A percentile compares a stretch with the other conserved stretches of the same genome.
phyloP scores from a whole-genome alignment of 176 grass and related monocot genomes.

The Secale cereale region DNA sequence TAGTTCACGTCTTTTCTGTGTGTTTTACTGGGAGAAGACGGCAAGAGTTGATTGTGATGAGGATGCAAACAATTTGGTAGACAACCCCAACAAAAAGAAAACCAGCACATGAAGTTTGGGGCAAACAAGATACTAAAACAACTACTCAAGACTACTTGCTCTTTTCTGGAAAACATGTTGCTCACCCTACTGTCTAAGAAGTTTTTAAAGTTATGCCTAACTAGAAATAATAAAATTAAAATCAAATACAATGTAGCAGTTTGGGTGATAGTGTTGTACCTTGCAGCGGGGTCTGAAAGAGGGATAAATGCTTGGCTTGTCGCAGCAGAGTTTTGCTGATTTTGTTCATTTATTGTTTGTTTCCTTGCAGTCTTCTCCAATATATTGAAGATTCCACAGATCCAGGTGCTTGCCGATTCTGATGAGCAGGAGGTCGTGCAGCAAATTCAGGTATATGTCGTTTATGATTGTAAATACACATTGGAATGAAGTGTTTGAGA shows the following conservation, averaged over 20 bases:
- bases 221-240: neutral
- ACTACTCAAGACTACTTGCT: neutral
- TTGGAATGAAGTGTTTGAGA: constrained; percentile 17
- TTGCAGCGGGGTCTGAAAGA: neutral
- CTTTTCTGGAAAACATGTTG: neutral
- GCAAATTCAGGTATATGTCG: constrained; percentile 78
- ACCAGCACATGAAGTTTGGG: neutral
- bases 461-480: neutral
- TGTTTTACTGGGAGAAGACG: neutral
- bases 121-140: neutral
- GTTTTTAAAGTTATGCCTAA: neutral
- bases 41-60: neutral
- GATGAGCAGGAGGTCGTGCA: constrained; percentile 97
- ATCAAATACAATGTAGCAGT: neutral
- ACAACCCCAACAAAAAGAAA: neutral
- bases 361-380: constrained; percentile 80
- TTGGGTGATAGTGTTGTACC: neutral
- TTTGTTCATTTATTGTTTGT: constrained; percentile 23
- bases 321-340: neutral
- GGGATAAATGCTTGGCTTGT: neutral
- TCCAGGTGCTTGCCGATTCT: constrained; percentile 95
- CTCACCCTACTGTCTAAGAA: neutral
- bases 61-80: constrained; percentile 3
- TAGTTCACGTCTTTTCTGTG: neutral
- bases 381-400: constrained; percentile 92